A percentile compares a stretch with the other conserved stretches of the same genome.
Conservation (phyloP, 148 eudicot species). For the Polygonum aviculare region DNA sequence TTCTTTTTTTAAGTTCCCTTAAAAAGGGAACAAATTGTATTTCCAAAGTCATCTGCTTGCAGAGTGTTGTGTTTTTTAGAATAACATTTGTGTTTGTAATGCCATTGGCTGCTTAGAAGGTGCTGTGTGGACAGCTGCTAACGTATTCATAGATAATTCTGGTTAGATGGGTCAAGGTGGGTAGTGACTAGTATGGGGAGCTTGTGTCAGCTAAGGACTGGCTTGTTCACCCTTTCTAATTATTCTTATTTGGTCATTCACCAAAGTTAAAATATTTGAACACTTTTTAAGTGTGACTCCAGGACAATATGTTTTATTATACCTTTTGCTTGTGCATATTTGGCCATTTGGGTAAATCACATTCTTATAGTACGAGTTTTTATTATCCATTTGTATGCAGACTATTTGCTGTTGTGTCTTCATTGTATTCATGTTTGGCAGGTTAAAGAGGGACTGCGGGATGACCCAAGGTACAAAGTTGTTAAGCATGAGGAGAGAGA, state of each 20-base stretch:
- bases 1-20: not conserved
- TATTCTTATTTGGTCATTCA: not conserved
- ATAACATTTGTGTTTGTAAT: not conserved
- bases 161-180: not conserved
- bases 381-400: not conserved
- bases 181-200: not conserved
- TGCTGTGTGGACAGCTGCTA: not conserved
- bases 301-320: not conserved
- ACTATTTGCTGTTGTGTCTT: not conserved
- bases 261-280: not conserved
- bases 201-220: not conserved
- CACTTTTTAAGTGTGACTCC: not conserved
- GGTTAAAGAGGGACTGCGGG: conserved; percentile 82
- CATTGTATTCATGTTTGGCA: conserved; percentile 16
- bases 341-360: not conserved
- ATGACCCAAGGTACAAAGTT: conserved; percentile 80
- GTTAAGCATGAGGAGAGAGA: conserved; percentile 91
- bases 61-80: not conserved
- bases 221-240: not conserved
- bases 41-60: not conserved
- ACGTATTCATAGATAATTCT: not conserved
- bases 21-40: not conserved
- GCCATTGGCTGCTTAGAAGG: not conserved
- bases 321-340: not conserved
- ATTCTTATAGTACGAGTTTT: not conserved